Conservation (phyloP, 2,329 filamentous ascomycete species). For the Ilyonectria mors-panacis region DNA sequence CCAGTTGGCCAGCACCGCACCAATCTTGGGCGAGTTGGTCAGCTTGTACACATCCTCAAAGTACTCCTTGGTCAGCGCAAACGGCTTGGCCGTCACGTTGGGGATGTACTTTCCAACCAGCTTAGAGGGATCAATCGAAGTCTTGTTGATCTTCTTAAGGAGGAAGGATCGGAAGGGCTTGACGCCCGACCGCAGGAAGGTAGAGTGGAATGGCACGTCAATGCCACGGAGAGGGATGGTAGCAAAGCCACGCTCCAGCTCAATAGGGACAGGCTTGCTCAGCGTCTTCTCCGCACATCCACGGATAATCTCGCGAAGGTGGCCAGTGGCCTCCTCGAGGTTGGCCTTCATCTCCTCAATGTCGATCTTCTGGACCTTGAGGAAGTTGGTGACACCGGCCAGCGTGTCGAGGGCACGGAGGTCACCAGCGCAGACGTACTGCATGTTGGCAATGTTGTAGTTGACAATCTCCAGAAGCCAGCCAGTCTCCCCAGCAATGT, state of each 20-base stretch:
- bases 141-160: constrained; percentile 99
- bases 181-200: constrained; percentile 96
- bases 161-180: constrained; percentile 99
- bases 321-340: constrained; percentile 91
- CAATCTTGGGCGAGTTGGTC: constrained; percentile 87
- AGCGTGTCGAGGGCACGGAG: constrained; percentile 80
- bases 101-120: constrained; percentile 98
- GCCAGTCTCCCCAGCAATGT: constrained; percentile 91
- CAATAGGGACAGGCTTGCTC: constrained; percentile 88
- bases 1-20: constrained; percentile 88
- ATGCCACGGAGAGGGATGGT: constrained; percentile 98
- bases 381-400: constrained; percentile 89
- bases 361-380: constrained; percentile 97
- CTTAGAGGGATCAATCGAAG: constrained; percentile 96
- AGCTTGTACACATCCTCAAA: constrained; percentile 98
- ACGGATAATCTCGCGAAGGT: constrained; percentile 91
- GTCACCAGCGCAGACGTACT: constrained; percentile 81
- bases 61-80: constrained; percentile 97
- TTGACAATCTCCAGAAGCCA: constrained; percentile 99
- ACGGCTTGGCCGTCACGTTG: constrained; percentile 96
- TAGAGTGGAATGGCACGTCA: constrained; percentile 99
- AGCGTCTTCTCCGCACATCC: constrained; percentile 90
- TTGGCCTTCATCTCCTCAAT: constrained; percentile 93
- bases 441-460: constrained; percentile 86
- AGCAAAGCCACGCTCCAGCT: constrained; percentile 94